Evolutionary conservation across 2,329 filamentous ascomycete species (phyloP), one percentile per base, ranked within the genome.

Genomic region (Diaporthe aspalathi): DNA sequence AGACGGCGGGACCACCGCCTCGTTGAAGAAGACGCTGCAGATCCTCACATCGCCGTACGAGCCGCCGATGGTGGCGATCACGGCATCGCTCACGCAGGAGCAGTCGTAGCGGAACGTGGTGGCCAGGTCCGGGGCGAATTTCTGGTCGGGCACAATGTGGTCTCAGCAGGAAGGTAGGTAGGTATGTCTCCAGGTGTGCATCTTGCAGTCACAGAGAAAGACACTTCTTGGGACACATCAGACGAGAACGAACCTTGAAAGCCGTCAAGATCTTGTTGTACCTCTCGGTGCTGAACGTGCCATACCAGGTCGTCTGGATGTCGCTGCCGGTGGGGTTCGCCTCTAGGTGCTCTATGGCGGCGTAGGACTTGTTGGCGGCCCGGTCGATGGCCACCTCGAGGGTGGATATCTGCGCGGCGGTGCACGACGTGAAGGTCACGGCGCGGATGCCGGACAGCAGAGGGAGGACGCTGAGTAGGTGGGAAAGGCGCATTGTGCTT

Each of bases 341-440:
- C 49, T 63, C 60, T 12, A 63, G 60, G 5, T 63, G 60, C 43
- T 63, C 43, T 9, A 63, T 63, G 29, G 60, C 60, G 11, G 60
- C 60, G 6, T 49, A 63, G 6, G 60, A 35, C 24, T 63, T 63
- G 4, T 63, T 49, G 16, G 60, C 49, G 60, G 60, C 60, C 8
- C 60, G 43, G 1, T 63, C 60, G 27, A 63, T 63, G 2, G 60
- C 60, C 60, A 49, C 27, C 27, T 63, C 60, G 6, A 63, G 60
- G 16, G 60, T 63, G 20, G 27, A 35, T 49, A 63, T 49, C 43
- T 63, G 43, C 12, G 20, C 43, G 3, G 27, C 43, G 11, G 43
- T 16, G 43, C 60, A 63, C 24, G 60, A 63, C 35, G 60, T 63
- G 12, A 63, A 63, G 20, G 43, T 63, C 43, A 32, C 60, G 20